Conservation (phyloP, 208 protist genomes). For the Porcisia deanei region DNA sequence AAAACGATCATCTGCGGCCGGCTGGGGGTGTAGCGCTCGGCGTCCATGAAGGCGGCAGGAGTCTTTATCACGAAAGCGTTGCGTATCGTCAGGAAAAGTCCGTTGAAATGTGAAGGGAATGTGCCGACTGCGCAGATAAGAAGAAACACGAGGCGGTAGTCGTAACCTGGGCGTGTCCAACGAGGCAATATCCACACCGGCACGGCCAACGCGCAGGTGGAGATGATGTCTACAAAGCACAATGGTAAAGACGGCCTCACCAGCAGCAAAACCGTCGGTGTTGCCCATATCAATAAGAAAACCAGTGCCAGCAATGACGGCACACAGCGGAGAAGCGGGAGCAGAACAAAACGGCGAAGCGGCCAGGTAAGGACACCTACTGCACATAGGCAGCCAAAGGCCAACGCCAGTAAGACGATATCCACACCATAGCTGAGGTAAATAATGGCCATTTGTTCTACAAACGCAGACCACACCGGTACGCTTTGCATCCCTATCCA, state of each 20-base stretch:
- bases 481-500: constrained; percentile 66
- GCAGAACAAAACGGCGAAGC: constrained; percentile 29
- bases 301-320: constrained; percentile 10
- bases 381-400: constrained; percentile 22
- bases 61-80: constrained; percentile 52
- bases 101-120: constrained; percentile 70
- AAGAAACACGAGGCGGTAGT: constrained; percentile 35
- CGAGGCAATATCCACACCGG: constrained; percentile 46
- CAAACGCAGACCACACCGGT: constrained; percentile 42
- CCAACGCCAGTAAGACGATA: constrained; percentile 27
- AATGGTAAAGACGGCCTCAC: constrained; percentile 45
- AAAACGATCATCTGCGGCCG: constrained; percentile 41
- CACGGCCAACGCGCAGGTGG: constrained; percentile 31
- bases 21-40: constrained; percentile 41
- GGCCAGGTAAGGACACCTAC: constrained; percentile 26
- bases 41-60: constrained; percentile 39
- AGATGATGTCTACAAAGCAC: constrained; percentile 39
- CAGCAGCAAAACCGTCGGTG: constrained; percentile 41
- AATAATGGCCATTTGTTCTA: constrained; percentile 56
- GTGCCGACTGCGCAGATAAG: constrained; percentile 20
- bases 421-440: constrained; percentile 47
- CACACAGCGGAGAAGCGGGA: constrained; percentile 22
- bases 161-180: constrained; percentile 26
- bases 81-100: constrained; percentile 53
- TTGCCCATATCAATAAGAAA: constrained; percentile 40